Evolutionary conservation across 1,284 basidiomycete species (phyloP).

Genomic region (Hemileia vastatrix): DNA sequence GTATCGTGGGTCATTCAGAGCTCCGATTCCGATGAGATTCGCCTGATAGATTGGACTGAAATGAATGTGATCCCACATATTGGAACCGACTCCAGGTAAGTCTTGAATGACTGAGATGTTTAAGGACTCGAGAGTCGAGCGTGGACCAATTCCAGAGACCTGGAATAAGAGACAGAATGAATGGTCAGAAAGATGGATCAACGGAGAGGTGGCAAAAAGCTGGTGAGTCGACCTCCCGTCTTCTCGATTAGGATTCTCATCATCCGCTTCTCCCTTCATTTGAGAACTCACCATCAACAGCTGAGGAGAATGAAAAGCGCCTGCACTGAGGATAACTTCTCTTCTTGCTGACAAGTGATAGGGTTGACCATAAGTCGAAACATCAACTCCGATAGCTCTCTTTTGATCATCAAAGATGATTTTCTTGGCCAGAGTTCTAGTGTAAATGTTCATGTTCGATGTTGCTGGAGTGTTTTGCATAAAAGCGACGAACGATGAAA

Average conservation of each 20-base stretch:
- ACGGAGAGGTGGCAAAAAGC: no score
- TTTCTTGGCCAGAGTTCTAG: background rate
- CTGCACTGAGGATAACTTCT: conserved; percentile 39
- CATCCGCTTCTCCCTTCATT: no score
- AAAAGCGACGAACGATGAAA: conserved; percentile 3
- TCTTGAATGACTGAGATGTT: conserved; percentile 47
- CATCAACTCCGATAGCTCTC: conserved; percentile 10
- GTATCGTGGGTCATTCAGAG: no score
- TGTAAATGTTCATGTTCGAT: conserved; percentile 6
- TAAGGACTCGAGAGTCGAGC: conserved; percentile 46
- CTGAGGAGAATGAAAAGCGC: conserved; percentile 39
- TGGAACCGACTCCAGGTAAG: conserved; percentile 51
- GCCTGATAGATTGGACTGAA: no score
- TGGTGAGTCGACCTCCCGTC: no score
- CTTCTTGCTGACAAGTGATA: conserved; percentile 8
- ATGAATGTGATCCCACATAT: conserved; percentile 53
- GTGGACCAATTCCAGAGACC: conserved; percentile 51
- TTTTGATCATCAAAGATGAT: conserved; percentile 10
- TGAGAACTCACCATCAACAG: conserved; percentile 27
- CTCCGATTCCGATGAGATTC: no score
- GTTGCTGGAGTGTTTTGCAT: background rate
- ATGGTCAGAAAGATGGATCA: no score
- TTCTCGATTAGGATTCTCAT: no score
- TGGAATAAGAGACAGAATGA: no score
- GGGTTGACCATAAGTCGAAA: background rate